Evolutionary conservation across 495 filamentous ascomycete genomes (phyloP).

Genomic region (Stereocaulon alpinum): DNA sequence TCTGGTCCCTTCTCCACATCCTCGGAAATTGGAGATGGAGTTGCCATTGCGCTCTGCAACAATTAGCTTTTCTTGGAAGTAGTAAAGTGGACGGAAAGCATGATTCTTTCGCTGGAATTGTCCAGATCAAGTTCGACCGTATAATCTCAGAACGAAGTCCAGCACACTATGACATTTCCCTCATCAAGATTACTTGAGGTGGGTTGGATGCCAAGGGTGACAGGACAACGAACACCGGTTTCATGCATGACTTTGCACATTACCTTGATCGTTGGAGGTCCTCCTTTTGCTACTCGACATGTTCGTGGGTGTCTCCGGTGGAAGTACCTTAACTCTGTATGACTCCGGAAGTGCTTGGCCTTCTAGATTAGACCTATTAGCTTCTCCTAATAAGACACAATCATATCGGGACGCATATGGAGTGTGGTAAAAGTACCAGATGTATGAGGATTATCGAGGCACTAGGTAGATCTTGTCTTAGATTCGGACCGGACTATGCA

Average conservation of each 20-base stretch:
- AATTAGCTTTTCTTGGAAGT: conserved; percentile 8
- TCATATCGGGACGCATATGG: background rate
- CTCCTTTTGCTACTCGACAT: conserved; percentile 19
- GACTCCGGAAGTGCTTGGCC: background rate
- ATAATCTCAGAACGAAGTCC: conserved; percentile 45
- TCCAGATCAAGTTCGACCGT: conserved; percentile 56
- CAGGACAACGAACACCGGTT: conserved; percentile 15
- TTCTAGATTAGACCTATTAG: background rate
- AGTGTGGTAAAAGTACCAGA: no score
- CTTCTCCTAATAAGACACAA: no score
- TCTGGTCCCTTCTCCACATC: conserved; percentile 17
- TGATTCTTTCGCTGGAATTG: conserved; percentile 53
- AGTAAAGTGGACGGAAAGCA: conserved; percentile 25
- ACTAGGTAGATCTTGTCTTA: no score
- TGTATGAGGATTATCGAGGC: no score
- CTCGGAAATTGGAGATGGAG: conserved; percentile 8
- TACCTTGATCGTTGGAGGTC: conserved; percentile 18
- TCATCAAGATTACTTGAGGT: background rate
- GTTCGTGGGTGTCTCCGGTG: conserved; percentile 8
- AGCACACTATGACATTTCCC: background rate
- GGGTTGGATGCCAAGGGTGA: conserved; percentile 11
- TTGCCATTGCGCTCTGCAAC: conserved; percentile 15
- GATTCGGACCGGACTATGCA: no score
- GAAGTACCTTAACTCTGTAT: conserved; percentile 8
- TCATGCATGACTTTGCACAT: conserved; percentile 17